Evolutionary conservation across 2,329 filamentous ascomycete species (phyloP), one percentile per base, ranked within the genome.

Genomic region (Colletotrichum cuscutae): DNA sequence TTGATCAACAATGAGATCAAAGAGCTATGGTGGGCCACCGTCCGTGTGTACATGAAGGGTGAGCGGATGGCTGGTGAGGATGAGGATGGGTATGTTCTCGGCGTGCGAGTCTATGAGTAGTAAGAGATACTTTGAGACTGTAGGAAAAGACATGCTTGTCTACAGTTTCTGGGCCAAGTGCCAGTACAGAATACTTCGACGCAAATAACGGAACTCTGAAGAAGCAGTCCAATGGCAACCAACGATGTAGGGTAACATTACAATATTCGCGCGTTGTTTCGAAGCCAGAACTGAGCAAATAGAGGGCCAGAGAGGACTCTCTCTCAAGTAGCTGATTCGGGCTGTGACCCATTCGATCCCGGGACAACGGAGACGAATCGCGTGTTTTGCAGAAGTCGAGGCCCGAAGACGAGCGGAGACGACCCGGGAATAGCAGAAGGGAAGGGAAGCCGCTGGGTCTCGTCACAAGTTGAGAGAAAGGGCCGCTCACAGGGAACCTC

Each of bases 331-430:
- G 22, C 32, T 19, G 35, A n/a, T 11, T 26, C 19, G 37, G 7
- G 9, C 8, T 42, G 12, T 28, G n/a, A 8, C 28, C 52, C 49
- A 49, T 63, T 42, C 22, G 37, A 58, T 68, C 32, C 68, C 68
- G 68, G 35, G 69, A 68, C n/a, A 52, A 65, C 65, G 37, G 65
- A 58, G 58, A 72, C 30, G 22, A 72, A 46, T 68, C 65, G 69
- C 69, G 65, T 63, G 52, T 57, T 68, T 49, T 35, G 52, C 19
- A 63, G 22, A 32, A 35, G 22, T 58, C 28, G 53, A 68, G 68
- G 58, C 30, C 49, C 69, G 69, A 61, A 57, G 65, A 62, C 22
- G 58, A 46, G 58, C 65, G 69, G 69, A 63, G 57, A 62, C 65
- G 52, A n/a, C 49, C 57, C 69, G 69, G 69, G 65, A 68, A 72